Base-by-base conservation (phyloP, 306 rosid species). In the Castanospermum australe region DNA sequence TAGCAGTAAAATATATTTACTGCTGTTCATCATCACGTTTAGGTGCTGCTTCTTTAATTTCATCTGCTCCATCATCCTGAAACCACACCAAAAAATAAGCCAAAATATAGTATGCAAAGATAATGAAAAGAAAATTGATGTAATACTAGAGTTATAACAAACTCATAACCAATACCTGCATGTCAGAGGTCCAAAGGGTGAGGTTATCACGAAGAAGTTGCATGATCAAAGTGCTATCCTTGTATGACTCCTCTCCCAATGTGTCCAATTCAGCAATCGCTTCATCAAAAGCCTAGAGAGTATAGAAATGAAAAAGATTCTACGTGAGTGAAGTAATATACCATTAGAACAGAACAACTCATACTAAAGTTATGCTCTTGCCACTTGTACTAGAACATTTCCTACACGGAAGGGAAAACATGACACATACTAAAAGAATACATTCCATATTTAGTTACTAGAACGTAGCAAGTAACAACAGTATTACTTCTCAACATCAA, bases 181-280 rank as follows among this genome's bases (percentile, higher is more conserved):
- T 93, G 85, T 96, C 99, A 13, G 97, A 96, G 74, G 98, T 96
- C 98, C 99, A 96, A 10, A 96, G 97, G 52, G 99, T 93, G 82
- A 96, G 97, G 87, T 96, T 96, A 66, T 96, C 99, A 64, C 99
- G 99, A 39, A 96, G 99, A 76, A 96, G 93, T 82, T 96, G 98
- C 98, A 96, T 96, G 86, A 96, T 96, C 97, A 96, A 88, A 79
- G 99, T 96, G 91, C 98, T 96, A 60, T 96, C 98, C 90, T 96
- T 96, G 91, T 96, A 96, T 0, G 98, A 96, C 71, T 96, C 99
- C 87, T 93, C 99, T 35, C 98, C 99, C 60, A 96, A 83, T 47
- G 98, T 93, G 80, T 96, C 99, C 91, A 93, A 91, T 85, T 93
- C 98, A 54, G 98, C 99, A 63, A 96, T 96, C 6, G 99, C 99